Evolutionary conservation across 805 yeast species (phyloP), one percentile per base, ranked within the genome.

Genomic region (Yueomyces sinensis): DNA sequence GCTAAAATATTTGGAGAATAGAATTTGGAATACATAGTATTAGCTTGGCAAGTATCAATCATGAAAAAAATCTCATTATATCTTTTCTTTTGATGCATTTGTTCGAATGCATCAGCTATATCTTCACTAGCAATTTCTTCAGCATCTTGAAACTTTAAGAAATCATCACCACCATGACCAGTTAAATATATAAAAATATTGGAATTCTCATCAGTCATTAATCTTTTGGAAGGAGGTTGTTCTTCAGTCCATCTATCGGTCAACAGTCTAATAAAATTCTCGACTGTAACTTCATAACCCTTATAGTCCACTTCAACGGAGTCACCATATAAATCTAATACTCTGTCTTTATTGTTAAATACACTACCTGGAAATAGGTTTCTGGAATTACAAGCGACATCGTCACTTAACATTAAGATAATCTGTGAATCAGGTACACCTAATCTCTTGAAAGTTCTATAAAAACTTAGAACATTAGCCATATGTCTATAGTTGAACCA

Each of bases 41-140:
- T 91, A 18, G 98, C 98, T 63, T 91, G 98, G 53, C 99, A 91
- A 0, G 99, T 91, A 57, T 91, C 99, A 43, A 91, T 81, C 97
- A 91, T 91, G 60, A 91, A 91, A 52, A 91, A 75, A 24, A 91
- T 82, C 62, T 91, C 97, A 47, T 87, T 86, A 63, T 91, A 91
- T 37, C 98, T 68, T 46, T 82, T 81, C 71, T 87, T 87, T 54
- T 89, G 95, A 62, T 83, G 74, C 98, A 91, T 91, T 55, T 91
- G 96, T 34, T 74, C 93, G 61, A 91, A 83, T 3, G 97, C 97
- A 59, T 91, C 95, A 2, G 98, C 97, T 41, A 91, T 71, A 58
- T 91, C 99, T 61, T 83, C 79, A 9, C 95, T 76, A 2, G 95
- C 86, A 38, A 91, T 86, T 50, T 91, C 98, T 56, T 91, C 98